Percentiles rank a stretch among this genome's conserved stretches.
Conservation (phyloP, 768 basidiomycete genomes). For the Panellus pusillus region DNA sequence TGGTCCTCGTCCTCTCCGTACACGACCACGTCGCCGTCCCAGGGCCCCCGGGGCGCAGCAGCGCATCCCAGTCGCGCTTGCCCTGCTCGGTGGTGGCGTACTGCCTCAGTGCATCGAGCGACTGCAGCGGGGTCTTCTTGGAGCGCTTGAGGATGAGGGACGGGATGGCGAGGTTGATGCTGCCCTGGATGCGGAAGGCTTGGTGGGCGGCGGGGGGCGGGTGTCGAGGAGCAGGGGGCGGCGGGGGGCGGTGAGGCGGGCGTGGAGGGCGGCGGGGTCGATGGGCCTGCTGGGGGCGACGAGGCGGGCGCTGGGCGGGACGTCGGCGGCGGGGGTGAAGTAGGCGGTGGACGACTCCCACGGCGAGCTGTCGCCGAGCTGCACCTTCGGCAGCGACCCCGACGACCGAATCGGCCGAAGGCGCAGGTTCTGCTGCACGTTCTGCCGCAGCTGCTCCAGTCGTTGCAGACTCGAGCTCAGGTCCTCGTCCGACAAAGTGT, state of each 20-base stretch:
- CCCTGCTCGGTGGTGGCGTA: constrained; percentile 82
- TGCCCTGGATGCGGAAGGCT: constrained; percentile 61
- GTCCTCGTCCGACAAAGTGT: constrained; percentile 42
- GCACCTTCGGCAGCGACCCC: constrained; percentile 49
- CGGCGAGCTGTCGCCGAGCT: constrained; percentile 22
- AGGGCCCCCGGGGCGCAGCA: constrained; percentile 51
- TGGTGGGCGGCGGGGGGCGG: constrained; percentile 69
- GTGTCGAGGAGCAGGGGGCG: constrained; percentile 83
- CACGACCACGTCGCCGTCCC: constrained; percentile 77
- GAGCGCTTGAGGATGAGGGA: constrained; percentile 88
- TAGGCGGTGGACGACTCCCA: constrained; percentile 20
- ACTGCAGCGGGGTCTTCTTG: constrained; percentile 68
- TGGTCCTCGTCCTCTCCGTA: constrained; percentile 80
- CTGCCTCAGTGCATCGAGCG: constrained; percentile 68
- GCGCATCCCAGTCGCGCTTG: constrained; percentile 67
- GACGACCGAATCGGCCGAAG: constrained; percentile 73
- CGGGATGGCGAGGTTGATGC: constrained; percentile 85
- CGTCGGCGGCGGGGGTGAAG: constrained; percentile 22
- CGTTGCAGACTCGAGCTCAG: constrained; percentile 65
- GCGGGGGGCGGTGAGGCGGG: constrained; percentile 46
- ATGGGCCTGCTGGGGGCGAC: constrained; percentile 33
- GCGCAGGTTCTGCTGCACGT: constrained; percentile 74
- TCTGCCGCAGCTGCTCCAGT: constrained; percentile 68
- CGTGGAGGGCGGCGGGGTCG: constrained; percentile 46
- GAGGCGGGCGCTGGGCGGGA: constrained; percentile 29